These are phyloP conservation scores for Aspergillus nanangensis DNA, from an alignment of 495 filamentous ascomycete species.

Conservation along the genomic window DNA sequence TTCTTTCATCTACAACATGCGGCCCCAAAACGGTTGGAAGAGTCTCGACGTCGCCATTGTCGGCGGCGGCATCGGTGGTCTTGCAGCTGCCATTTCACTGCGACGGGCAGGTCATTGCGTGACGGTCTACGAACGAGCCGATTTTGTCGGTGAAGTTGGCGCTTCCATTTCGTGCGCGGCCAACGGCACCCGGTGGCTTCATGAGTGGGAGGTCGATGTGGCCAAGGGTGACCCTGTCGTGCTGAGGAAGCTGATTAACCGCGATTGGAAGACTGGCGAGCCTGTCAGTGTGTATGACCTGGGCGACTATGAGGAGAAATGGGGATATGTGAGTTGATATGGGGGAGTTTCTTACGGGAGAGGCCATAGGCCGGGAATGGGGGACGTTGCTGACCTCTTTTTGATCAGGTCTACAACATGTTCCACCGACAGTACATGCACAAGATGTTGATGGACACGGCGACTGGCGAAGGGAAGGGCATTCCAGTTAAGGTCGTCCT, in stretches of 20 bases:
- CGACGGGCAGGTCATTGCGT: constrained; percentile 62
- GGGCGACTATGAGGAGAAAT: constrained; percentile 38
- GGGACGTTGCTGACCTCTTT: neutral
- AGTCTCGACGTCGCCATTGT: constrained; percentile 50
- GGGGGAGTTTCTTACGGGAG: neutral
- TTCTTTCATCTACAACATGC: too few relatives aligned
- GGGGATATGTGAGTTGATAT: constrained; percentile 30
- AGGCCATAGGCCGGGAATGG: neutral
- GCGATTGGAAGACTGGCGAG: constrained; percentile 45
- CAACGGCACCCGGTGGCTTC: constrained; percentile 41
- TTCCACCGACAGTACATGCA: constrained; percentile 56
- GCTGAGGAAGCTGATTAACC: constrained; percentile 43
- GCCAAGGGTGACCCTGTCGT: constrained; percentile 43
- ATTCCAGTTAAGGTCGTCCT: constrained; percentile 36
- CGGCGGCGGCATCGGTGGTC: constrained; percentile 60
- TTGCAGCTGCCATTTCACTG: constrained; percentile 59
- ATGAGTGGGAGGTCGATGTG: constrained; percentile 42
- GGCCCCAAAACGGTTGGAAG: constrained; percentile 21
- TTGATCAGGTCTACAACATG: constrained; percentile 42
- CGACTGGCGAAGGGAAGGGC: constrained; percentile 38
- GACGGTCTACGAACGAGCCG: constrained; percentile 39
- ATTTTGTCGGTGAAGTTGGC: constrained; percentile 40
- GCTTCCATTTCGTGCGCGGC: constrained; percentile 42
- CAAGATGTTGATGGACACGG: constrained; percentile 46
- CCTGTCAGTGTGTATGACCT: constrained; percentile 41